Evolutionary conservation across 2,329 filamentous ascomycete species (phyloP).

Genomic region (Alternaria triticina): DNA sequence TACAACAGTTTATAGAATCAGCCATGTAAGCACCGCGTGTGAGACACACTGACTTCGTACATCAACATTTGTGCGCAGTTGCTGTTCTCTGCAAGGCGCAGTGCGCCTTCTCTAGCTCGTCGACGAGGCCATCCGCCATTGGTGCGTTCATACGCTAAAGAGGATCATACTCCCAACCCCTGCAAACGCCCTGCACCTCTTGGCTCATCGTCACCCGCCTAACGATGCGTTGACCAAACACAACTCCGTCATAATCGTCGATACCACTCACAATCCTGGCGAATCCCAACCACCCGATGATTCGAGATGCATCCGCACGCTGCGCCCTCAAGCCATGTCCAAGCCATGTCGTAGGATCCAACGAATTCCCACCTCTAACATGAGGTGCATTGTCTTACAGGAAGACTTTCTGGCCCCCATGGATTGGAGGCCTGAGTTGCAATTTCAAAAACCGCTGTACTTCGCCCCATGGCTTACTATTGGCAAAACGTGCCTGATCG

Average conservation of each 20-base stretch:
- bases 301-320: background rate
- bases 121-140: background rate
- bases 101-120: background rate
- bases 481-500: background rate
- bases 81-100: background rate
- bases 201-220: background rate
- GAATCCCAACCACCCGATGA: background rate
- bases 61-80: background rate
- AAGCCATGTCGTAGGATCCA: background rate
- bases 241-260: background rate
- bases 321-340: background rate
- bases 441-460: background rate
- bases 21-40: background rate
- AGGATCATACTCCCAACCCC: background rate
- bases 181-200: background rate
- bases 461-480: background rate
- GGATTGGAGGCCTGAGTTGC: background rate
- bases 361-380: background rate
- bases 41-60: background rate
- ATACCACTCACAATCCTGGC: background rate
- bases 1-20: background rate
- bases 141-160: background rate
- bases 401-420: background rate
- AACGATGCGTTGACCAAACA: background rate
- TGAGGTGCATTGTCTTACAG: background rate